Base-by-base conservation (phyloP, 202 grass and related monocot genomes). In the Carex sylvatica region DNA sequence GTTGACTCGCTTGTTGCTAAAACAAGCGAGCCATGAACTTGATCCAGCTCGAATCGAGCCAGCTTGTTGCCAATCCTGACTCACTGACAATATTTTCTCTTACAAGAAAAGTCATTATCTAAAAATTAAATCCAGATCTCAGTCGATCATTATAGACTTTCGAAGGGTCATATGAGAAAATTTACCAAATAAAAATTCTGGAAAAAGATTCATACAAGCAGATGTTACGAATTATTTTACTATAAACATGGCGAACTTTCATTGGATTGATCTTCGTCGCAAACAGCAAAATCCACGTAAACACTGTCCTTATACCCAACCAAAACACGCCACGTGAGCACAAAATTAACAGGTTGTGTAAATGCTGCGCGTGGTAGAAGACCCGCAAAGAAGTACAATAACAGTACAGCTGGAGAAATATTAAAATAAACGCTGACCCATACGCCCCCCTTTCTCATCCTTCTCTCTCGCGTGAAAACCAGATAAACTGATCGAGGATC, bases 251-350 rank as follows among this genome's bases (percentile, higher is more conserved):
- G 22, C 63, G 4, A 69, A n/a, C 2, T 33, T 23, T 5, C 6
- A 69, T 5, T 31, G 80, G 80, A 3, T 55, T 4, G n/a, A 61
- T 59, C 52, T 82, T 69, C 24, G 16, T 13, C 42, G 26, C 44
- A 11, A 38, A 69, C 80, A 55, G 80, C 28, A 56, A 82, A 58
- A 68, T 70, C 63, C 15, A 82, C 80, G 80, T 70, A 82, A 67
- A 12, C 26, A 35, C 10, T 33, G 11, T 11, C 6, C 1, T 35
- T 54, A 0, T 6, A 82, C 24, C 80, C 80, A 82, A 55, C 26
- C 44, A 69, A 19, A 20, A 82, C 62, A 15, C 80, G 44, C 80
- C 80, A 69, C 63, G 23, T 69, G 9, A 67, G 10, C 19, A 11
- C 2, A 65, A 5, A 11, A 35, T 33, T n/a, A 16, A 23, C 35